Base-by-base conservation (phyloP, 768 basidiomycete species). In the Russula olivacea region DNA sequence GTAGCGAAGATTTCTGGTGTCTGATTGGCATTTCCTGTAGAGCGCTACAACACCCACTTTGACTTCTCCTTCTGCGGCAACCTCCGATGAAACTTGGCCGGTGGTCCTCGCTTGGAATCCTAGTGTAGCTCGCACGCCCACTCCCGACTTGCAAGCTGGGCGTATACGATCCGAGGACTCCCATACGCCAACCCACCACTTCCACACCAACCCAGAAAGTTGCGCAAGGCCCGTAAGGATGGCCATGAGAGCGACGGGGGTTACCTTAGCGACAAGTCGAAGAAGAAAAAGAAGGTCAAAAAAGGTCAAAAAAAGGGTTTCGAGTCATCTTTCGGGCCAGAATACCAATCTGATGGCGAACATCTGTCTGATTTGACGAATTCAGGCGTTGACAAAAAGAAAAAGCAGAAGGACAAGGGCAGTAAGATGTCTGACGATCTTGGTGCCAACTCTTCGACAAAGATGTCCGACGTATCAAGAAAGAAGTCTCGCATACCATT, bases 1-100 rank as follows among this genome's bases (percentile, higher is more conserved):
- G 23, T 41, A n/a, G 30, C 25, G 15, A 52, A 6, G 47, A 10
- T 25, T 57, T 45, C 19, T 23, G 23, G 28, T 58, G 53, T 59
- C 59, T 64, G 54, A 60, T 54, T 15, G 14, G 15, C 11, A n/a
- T 17, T 48, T 50, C 53, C n/a, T 28, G 47, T 61, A 74, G 72
- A 61, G 48, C 28, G 34, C 59, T 23, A 52, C 64, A 9, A 73
- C 73, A 8, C 79, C 78, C 15, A 68, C 73, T 43, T 70, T 77
- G 58, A 79, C 77, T 5, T 77, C 73, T 38, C 72, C 73, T 40
- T 78, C 79, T 30, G 77, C 76, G 36, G 74, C 77, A 25, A 72
- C 74, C 4, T 79, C 79, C 10, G 79, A 80, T 61, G 78, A 77
- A 63, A 78, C 76, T 17, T 75, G 71, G 15, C 72, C 72, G 30